Evolutionary conservation across 768 basidiomycete species (phyloP).

Genomic region (Suillus paluster): DNA sequence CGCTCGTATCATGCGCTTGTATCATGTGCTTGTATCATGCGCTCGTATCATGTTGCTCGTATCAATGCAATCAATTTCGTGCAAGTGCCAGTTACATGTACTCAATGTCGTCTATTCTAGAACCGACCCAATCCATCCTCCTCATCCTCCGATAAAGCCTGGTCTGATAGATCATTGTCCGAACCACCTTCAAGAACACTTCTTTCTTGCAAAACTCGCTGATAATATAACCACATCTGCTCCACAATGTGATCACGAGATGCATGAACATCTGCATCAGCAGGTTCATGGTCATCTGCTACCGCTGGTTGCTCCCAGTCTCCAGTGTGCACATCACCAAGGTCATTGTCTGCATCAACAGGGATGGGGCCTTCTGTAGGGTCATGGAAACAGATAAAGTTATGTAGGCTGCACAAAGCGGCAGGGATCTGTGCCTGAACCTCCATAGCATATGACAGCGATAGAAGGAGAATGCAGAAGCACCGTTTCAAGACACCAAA

Average conservation of each 20-base stretch:
- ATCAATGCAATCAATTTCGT: too few relatives aligned
- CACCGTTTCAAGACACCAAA: constrained; percentile 36
- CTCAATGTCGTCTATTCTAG: too few relatives aligned
- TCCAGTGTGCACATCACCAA: background rate
- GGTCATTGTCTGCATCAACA: background rate
- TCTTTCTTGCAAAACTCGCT: too few relatives aligned
- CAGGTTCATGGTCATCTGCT: background rate
- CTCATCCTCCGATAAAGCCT: too few relatives aligned
- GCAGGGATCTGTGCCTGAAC: constrained; percentile 27
- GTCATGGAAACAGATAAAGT: constrained; percentile 25
- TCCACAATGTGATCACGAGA: constrained; percentile 14
- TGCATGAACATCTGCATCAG: background rate
- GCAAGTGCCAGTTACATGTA: too few relatives aligned
- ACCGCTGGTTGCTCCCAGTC: background rate
- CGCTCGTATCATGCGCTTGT: too few relatives aligned
- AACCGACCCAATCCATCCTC: too few relatives aligned
- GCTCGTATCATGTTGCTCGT: too few relatives aligned
- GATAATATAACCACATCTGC: constrained; percentile 22
- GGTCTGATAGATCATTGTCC: too few relatives aligned
- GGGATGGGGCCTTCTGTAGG: background rate
- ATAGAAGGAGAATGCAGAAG: constrained; percentile 20
- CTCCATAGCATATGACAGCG: constrained; percentile 19
- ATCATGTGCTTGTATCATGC: too few relatives aligned
- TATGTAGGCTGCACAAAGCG: constrained; percentile 26
- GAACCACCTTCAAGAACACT: too few relatives aligned